Conservation (phyloP, 805 yeast genomes). For the Saccharomycopsis malanga region DNA sequence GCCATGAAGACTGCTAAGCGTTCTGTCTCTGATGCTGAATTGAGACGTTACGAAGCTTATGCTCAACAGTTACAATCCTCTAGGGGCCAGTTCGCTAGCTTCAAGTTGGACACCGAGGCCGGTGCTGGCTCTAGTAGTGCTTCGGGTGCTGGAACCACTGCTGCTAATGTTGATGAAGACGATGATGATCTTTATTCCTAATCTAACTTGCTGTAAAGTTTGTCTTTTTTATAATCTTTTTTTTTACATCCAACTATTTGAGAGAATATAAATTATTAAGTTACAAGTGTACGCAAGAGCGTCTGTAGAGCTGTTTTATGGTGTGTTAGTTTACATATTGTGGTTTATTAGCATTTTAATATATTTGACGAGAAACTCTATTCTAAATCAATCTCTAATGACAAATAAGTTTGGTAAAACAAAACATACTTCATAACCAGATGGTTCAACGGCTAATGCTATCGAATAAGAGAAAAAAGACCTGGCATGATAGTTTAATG, state of each 20-base stretch:
- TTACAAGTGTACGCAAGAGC: too few species aligned
- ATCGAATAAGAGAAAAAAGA: too few species aligned
- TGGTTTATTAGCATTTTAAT: too few species aligned
- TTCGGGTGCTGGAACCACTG: slow-evolving; percentile 39
- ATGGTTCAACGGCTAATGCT: too few species aligned
- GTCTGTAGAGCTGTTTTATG: too few species aligned
- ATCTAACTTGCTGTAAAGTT: neutral
- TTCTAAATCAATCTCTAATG: too few species aligned
- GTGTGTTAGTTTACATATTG: too few species aligned
- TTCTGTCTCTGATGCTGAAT: slow-evolving; percentile 93
- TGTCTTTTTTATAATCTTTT: neutral
- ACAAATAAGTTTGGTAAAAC: too few species aligned
- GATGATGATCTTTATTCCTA: slow-evolving; percentile 40
- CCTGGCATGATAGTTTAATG: too few species aligned
- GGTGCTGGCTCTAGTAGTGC: slow-evolving; percentile 35
- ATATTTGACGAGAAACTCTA: too few species aligned
- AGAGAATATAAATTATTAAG: too few species aligned
- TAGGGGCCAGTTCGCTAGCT: slow-evolving; percentile 89
- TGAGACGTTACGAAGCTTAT: slow-evolving; percentile 97
- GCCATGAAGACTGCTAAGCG: slow-evolving; percentile 99
- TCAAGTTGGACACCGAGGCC: slow-evolving; percentile 60
- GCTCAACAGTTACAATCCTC: slow-evolving; percentile 95
- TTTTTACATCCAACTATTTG: neutral
- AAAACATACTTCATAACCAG: too few species aligned
- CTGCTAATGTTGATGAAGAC: slow-evolving; percentile 45